phyloP scores from a whole-genome alignment of 2,329 filamentous ascomycete species.

The Sporothrix curviconia region DNA sequence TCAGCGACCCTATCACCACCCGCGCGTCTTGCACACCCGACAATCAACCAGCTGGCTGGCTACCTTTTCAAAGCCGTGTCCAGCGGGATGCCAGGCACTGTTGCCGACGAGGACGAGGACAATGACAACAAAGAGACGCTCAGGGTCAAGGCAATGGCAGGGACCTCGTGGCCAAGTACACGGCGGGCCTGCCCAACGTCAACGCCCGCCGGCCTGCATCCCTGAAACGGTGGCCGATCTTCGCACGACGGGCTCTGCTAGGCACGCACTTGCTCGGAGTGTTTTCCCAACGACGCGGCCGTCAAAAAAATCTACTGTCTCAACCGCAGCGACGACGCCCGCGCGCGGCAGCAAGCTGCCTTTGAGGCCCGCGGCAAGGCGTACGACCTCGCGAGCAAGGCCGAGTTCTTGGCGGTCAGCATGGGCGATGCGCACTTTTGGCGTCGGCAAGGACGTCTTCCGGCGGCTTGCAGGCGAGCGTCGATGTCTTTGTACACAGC shows the following conservation, averaged over 20 bases:
- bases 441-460: constrained; percentile 34
- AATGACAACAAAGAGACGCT: neutral
- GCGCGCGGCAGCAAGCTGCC: constrained; percentile 31
- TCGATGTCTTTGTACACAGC: constrained; percentile 46
- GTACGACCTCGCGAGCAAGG: neutral
- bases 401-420: constrained; percentile 43
- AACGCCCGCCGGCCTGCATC: constrained; percentile 22
- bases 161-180: constrained; percentile 32
- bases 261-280: constrained; percentile 42
- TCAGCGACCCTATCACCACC: neutral
- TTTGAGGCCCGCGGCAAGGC: neutral
- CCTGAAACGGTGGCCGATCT: constrained; percentile 40
- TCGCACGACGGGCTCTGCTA: constrained; percentile 44
- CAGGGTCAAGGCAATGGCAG: constrained; percentile 27
- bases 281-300: constrained; percentile 26
- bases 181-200: constrained; percentile 24
- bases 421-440: constrained; percentile 42
- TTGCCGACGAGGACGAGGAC: neutral
- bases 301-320: constrained; percentile 38
- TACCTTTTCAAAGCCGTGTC: neutral
- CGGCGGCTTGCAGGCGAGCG: constrained; percentile 31
- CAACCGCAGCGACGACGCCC: constrained; percentile 39
- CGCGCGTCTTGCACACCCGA: neutral
- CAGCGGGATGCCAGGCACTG: no score
- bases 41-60: neutral